These are phyloP conservation scores for Fusarium oxysporum DNA, from an alignment of 2,329 filamentous ascomycete genomes.

Conservation along the genomic window DNA sequence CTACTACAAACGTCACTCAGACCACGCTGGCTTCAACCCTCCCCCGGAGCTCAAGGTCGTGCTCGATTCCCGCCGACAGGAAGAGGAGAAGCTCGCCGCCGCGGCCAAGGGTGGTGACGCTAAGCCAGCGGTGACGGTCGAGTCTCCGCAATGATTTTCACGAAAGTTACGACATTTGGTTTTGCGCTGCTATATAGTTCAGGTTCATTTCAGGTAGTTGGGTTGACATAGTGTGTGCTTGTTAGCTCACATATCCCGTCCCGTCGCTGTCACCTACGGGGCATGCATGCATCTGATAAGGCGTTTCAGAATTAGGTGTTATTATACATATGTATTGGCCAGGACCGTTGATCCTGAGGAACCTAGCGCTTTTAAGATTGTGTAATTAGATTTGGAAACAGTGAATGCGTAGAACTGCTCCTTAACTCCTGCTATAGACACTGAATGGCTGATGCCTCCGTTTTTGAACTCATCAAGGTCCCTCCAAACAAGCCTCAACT, in stretches of 20 bases:
- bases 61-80: constrained; percentile 65
- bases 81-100: constrained; percentile 51
- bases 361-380: constrained; percentile 19
- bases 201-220: constrained; percentile 2
- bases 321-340: constrained; percentile 28
- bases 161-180: constrained; percentile 26
- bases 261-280: constrained; percentile 19
- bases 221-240: constrained; percentile 22
- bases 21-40: constrained; percentile 84
- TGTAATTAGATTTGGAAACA: not conserved
- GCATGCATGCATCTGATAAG: constrained; percentile 45
- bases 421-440: not conserved
- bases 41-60: constrained; percentile 69
- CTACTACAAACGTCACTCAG: constrained; percentile 90
- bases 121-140: constrained; percentile 44
- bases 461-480: not conserved
- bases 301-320: constrained; percentile 46
- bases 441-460: not conserved
- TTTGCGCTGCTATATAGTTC: constrained; percentile 14
- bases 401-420: not conserved
- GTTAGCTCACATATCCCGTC: constrained; percentile 22
- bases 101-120: constrained; percentile 38
- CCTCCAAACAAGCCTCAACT: not conserved
- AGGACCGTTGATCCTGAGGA: constrained; percentile 29
- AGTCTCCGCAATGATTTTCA: constrained; percentile 44